Evolutionary conservation across 768 basidiomycete genomes (phyloP), one percentile per base, ranked within the genome.

Genomic region (Dendrothele bispora): DNA sequence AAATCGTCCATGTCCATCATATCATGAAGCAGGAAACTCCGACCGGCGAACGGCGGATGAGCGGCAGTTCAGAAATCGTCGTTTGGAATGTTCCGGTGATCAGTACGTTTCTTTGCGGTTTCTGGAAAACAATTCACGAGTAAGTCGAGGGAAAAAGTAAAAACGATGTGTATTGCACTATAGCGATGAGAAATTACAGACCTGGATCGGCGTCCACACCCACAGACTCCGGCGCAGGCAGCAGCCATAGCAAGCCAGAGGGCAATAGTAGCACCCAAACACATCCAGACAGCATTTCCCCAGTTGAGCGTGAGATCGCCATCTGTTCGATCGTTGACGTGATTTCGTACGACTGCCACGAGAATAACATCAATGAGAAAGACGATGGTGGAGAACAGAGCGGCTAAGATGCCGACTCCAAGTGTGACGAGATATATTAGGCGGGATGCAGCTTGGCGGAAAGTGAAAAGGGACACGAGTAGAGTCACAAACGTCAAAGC

Each of bases 261-360:
- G 12, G 70, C 66, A 45, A 82, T 56, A 14, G 73, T 64, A 4
- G 81, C 80, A 17, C 61, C 74, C 27, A 82, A 62, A n/a, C 68
- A 64, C 69, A 83, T 73, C 79, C 80, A 83, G 35, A 76, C 72
- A 30, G 72, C 77, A 60, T 77, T 79, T 22, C 79, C 81, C 68
- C 70, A 79, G 20, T 51, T 62, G n/a, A 79, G 63, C 21, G 55
- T 60, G 27, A 82, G 59, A 26, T 47, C 53, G 40, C 68, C 72
- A 52, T 73, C 65, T 18, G 74, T 66, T 41, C 70, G 66, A 46
- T 75, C 60, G 46, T 66, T 59, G 36, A 82, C 63, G 44, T 66
- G 68, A 49, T 68, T 59, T 51, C 70, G 71, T 30, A 75, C 67
- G 48, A 75, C 60, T 15, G 71, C 72, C 56, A 79, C 71, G 50